A percentile compares a stretch with the other conserved stretches of the same genome.
Conservation (phyloP, 164 flowering plant genomes). For the Tetracentron sinense region DNA sequence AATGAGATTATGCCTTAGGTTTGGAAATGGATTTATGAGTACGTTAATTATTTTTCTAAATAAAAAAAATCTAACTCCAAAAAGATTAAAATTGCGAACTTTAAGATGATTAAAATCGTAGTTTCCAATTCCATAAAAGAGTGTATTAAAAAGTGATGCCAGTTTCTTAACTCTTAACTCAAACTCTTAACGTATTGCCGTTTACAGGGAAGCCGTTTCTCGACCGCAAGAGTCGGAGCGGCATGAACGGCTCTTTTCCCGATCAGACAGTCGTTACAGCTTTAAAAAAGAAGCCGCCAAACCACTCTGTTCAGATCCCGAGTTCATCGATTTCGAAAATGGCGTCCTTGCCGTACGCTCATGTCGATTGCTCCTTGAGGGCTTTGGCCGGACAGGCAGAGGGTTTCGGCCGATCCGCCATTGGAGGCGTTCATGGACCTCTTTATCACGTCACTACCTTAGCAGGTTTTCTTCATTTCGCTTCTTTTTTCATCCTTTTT, state of each 20-base stretch:
- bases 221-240: not conserved
- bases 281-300: conserved; percentile 6
- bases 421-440: conserved; percentile 41
- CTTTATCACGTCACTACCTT: conserved; percentile 42
- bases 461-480: conserved; percentile 28
- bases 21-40: no score
- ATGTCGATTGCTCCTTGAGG: conserved; percentile 38
- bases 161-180: no score
- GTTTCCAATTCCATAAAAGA: no score
- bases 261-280: not conserved
- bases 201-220: no score
- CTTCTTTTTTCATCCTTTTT: not conserved
- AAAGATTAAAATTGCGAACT: no score
- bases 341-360: conserved; percentile 36
- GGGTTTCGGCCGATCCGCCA: conserved; percentile 52
- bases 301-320: not conserved
- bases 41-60: no score
- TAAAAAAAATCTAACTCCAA: no score
- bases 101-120: no score
- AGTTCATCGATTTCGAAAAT: not conserved
- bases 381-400: conserved; percentile 47
- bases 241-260: not conserved
- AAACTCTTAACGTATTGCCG: no score
- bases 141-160: no score
- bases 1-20: no score